Base-by-base conservation (phyloP, 2,329 filamentous ascomycete genomes). In the Colletotrichum tropicicola region DNA sequence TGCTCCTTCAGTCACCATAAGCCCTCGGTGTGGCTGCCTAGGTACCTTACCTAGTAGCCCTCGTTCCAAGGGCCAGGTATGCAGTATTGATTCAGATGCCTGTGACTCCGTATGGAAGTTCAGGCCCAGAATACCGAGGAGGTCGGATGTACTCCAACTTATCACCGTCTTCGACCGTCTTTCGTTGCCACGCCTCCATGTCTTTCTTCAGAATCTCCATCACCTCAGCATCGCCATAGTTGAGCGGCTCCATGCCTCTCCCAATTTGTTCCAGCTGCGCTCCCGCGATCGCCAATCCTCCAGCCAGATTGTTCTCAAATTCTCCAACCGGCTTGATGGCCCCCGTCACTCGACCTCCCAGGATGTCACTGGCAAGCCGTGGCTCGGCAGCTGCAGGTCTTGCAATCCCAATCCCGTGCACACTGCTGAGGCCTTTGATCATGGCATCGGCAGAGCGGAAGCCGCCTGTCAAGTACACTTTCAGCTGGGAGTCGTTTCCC, bases 381-480 rank as follows among this genome's bases (percentile, higher is more conserved):
- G 54, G 54, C 64, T 81, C 79, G 4, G 74, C 69, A 0, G 71
- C 66, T 0, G 72, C 68, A 0, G 80, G 78, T 2, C 78, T 69
- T 1, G 64, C 89, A 19, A 91, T 75, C 0, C 88, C 88, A 2
- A 91, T 79, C 28, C 88, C 88, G 67, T 91, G 84, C 3, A 90
- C 84, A 0, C 80, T 80, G 1, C 84, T 71, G 2, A 90, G 77
- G 0, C 86, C 87, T 17, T 80, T 75, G 17, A 86, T 82, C 87
- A 91, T 89, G 3, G 82, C 88, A 17, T 75, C 77, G 0, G 80
- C 83, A 0, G 83, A 83, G 59, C 83, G 81, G 67, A 90, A 77
- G 1, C 87, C 88, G 25, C 87, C 88, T 0, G 86, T 89, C 44
- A 90, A 77, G 66, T 87, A 90, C 1, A 79, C 80, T 71, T 83